Percentiles rank a stretch among this genome's conserved stretches.
Evolutionary conservation across 2,329 filamentous ascomycete genomes (phyloP).

Genomic region (Aspergillus puulaauensis): DNA sequence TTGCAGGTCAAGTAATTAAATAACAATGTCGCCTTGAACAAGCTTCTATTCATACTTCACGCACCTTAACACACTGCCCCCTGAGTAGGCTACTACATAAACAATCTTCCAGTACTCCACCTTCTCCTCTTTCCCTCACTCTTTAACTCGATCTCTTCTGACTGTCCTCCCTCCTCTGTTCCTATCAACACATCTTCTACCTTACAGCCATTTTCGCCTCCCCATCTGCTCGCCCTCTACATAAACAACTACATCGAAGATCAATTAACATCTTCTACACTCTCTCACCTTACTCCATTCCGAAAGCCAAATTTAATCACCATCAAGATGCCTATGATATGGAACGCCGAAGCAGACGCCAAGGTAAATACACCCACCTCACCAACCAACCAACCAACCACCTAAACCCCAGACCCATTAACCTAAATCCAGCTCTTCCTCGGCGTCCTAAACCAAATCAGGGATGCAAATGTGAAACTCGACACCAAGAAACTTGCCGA

Average conservation of each 20-base stretch:
- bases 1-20: neutral
- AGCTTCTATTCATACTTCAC: neutral
- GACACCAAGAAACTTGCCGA: neutral
- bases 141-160: neutral
- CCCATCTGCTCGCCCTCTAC: neutral
- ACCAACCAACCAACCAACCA: neutral
- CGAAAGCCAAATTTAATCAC: neutral
- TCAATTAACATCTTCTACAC: neutral
- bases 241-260: too few relatives aligned
- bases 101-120: neutral
- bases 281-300: neutral
- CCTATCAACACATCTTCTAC: neutral
- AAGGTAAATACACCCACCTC: neutral
- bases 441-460: constrained; percentile 6
- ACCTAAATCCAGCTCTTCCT: constrained; percentile 4
- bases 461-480: constrained; percentile 3
- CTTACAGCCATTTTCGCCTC: neutral
- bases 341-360: constrained; percentile 6
- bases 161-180: neutral
- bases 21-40: neutral
- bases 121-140: neutral
- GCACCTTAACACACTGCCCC: neutral
- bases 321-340: constrained; percentile 5
- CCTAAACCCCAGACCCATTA: neutral
- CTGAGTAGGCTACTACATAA: neutral